Percentiles rank a stretch among this genome's conserved stretches.
Evolutionary conservation across 2,329 filamentous ascomycete genomes (phyloP).

Genomic region (Penicillium sp.): DNA sequence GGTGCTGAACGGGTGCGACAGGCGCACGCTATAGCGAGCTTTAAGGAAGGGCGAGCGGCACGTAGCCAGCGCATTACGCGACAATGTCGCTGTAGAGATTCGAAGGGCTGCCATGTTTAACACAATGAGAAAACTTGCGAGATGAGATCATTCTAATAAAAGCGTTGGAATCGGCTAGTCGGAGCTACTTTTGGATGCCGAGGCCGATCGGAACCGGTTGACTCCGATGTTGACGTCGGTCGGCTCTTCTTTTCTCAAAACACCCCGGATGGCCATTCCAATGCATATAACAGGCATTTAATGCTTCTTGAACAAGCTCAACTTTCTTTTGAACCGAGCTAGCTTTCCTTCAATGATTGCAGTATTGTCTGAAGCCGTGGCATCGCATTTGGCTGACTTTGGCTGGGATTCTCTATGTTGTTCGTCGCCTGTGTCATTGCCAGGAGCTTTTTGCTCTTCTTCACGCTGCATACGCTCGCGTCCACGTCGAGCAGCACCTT

Average conservation of each 20-base stretch:
- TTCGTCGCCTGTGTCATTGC: not conserved
- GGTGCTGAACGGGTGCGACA: slow-evolving; percentile 5
- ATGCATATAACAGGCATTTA: too few species aligned
- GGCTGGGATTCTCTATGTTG: not conserved
- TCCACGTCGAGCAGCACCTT: slow-evolving; percentile 10
- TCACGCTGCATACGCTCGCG: slow-evolving; percentile 6
- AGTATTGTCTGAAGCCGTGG: not conserved
- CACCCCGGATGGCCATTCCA: too few species aligned
- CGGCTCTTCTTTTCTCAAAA: not conserved
- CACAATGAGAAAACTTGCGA: not conserved
- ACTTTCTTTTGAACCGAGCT: not conserved
- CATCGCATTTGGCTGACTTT: not conserved
- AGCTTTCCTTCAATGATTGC: not conserved
- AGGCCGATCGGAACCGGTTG: not conserved
- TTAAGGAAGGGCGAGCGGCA: slow-evolving; percentile 26
- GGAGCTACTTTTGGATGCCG: slow-evolving; percentile 16
- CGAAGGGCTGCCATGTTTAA: slow-evolving; percentile 29
- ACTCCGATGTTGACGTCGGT: slow-evolving; percentile 11
- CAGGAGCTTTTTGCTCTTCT: not conserved
- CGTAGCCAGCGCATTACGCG: slow-evolving; percentile 24
- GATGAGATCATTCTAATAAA: slow-evolving; percentile 9
- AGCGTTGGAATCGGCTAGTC: slow-evolving; percentile 5
- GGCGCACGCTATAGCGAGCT: slow-evolving; percentile 17
- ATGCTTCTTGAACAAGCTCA: not conserved
- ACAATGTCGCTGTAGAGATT: slow-evolving; percentile 24